Conservation (phyloP, 306 rosid species). For the Quercus rubra region DNA sequence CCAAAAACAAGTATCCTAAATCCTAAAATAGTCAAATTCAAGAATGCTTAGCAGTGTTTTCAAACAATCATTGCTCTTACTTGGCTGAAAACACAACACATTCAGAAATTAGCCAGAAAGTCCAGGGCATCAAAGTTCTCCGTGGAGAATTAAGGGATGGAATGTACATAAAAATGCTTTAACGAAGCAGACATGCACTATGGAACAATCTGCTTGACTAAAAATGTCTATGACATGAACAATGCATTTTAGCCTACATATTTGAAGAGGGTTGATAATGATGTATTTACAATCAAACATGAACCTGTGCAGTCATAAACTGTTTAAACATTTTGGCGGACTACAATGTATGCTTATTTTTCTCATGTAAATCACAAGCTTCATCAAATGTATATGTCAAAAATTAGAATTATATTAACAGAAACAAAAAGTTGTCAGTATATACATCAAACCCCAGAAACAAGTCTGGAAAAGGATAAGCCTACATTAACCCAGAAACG, state of each 20-base stretch:
- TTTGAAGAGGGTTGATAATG: not conserved
- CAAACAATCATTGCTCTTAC: no score
- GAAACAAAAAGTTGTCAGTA: not conserved
- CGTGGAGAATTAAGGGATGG: no score
- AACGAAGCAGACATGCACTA: no score
- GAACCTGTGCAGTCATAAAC: not conserved
- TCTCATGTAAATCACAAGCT: not conserved
- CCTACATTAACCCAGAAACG: not conserved
- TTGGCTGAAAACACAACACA: no score
- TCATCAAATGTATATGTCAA: not conserved
- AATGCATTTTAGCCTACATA: not conserved
- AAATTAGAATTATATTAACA: not conserved
- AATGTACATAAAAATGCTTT: no score
- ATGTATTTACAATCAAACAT: not conserved
- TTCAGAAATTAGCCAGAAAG: no score
- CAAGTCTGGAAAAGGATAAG: not conserved
- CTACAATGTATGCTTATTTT: not conserved
- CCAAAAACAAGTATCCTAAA: no score
- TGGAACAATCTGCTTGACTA: not conserved
- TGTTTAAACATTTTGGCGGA: not conserved
- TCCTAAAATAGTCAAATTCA: no score
- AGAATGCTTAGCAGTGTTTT: no score
- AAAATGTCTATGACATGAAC: not conserved
- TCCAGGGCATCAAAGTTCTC: no score
- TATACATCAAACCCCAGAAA: not conserved